Conservation (phyloP, 129 eudicot genomes). For the Pseudognaphalium luteoalbum region DNA sequence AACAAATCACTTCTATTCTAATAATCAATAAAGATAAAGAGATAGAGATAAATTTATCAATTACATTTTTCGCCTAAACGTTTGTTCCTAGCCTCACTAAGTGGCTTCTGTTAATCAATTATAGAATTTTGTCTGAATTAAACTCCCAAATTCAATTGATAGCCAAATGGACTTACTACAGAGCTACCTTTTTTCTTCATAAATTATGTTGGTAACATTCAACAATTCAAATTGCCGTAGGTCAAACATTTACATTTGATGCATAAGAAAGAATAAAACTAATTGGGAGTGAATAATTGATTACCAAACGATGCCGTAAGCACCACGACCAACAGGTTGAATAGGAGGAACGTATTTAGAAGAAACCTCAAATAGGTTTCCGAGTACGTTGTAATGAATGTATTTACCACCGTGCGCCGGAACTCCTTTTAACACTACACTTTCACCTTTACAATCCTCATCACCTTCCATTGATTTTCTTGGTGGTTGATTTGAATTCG, state of each 20-base stretch:
- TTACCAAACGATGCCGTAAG: slow-evolving; percentile 31
- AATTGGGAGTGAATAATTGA: not conserved
- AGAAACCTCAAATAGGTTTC: slow-evolving; percentile 33
- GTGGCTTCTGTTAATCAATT: too few species aligned
- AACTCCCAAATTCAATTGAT: too few species aligned
- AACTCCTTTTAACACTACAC: slow-evolving; percentile 25
- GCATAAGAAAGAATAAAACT: not conserved
- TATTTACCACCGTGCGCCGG: slow-evolving; percentile 20
- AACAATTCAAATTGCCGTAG: not conserved
- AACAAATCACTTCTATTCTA: not conserved
- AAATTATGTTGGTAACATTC: too few species aligned
- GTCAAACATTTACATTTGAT: too few species aligned
- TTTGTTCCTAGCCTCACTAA: too few species aligned
- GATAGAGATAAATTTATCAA: not conserved
- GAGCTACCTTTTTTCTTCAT: too few species aligned
- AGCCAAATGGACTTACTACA: too few species aligned
- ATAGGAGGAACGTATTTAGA: slow-evolving; percentile 33
- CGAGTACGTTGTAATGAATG: slow-evolving; percentile 23
- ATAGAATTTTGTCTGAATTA: too few species aligned
- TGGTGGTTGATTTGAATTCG: not conserved
- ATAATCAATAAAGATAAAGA: not conserved
- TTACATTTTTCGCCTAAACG: too few species aligned
- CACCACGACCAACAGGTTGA: slow-evolving; percentile 29
- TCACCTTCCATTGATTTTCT: not conserved
- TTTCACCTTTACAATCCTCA: slow-evolving; percentile 13